Evolutionary conservation across 768 basidiomycete species (phyloP).

Genomic region (Chiua virens): DNA sequence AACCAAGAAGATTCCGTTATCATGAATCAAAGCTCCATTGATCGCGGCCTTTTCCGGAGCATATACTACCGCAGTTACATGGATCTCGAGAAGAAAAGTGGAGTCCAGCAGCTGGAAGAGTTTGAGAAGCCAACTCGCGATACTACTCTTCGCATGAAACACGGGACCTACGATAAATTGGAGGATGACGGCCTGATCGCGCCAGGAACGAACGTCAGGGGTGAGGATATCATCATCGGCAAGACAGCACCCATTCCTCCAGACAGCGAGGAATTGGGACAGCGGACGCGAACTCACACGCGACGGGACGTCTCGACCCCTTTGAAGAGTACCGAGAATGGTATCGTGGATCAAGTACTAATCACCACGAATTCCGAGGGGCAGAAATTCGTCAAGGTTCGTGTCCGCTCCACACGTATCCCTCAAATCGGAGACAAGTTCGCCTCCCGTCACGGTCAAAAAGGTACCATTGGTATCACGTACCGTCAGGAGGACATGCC

Average conservation of each 20-base stretch:
- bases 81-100: constrained; percentile 97
- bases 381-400: constrained; percentile 97
- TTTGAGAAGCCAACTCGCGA: constrained; percentile 96
- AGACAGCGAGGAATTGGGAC: constrained; percentile 96
- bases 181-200: constrained; percentile 96
- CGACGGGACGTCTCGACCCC: constrained; percentile 97
- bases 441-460: constrained; percentile 98
- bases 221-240: constrained; percentile 99
- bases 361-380: constrained; percentile 96
- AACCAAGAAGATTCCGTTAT: constrained; percentile 99
- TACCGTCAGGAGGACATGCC: constrained; percentile 99
- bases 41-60: constrained; percentile 96
- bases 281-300: constrained; percentile 89
- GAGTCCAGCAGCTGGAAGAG: constrained; percentile 87
- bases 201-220: constrained; percentile 90
- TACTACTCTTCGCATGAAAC: constrained; percentile 93
- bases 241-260: constrained; percentile 97
- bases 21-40: constrained; percentile 99
- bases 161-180: constrained; percentile 97
- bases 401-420: constrained; percentile 92
- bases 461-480: constrained; percentile 99
- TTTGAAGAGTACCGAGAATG: constrained; percentile 96
- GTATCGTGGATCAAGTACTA: constrained; percentile 96
- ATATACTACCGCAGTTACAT: constrained; percentile 98
- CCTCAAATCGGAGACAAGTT: constrained; percentile 99